phyloP scores from a whole-genome alignment of 2,329 filamentous ascomycete species.

The Tolypocladium tropicale region DNA sequence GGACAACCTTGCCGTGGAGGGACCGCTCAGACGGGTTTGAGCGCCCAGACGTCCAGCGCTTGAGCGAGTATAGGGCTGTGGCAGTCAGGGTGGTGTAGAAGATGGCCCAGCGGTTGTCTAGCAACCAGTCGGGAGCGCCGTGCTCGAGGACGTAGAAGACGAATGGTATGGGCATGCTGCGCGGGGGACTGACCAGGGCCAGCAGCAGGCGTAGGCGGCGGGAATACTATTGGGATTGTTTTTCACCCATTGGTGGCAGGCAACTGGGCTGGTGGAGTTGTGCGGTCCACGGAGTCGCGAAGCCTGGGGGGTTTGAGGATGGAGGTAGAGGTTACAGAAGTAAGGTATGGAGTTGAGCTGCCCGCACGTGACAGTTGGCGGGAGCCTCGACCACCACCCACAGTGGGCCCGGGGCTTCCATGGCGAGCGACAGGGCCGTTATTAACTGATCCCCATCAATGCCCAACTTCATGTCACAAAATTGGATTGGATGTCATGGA shows the following conservation, averaged over 20 bases:
- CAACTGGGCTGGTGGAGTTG: background rate
- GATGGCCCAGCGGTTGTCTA: slow-evolving; percentile 31
- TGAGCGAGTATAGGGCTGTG: slow-evolving; percentile 38
- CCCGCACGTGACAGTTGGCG: background rate
- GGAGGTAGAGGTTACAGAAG: no score
- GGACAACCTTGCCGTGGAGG: slow-evolving; percentile 88
- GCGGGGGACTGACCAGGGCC: background rate
- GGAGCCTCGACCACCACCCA: no score
- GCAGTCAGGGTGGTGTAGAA: slow-evolving; percentile 26
- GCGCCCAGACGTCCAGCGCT: slow-evolving; percentile 69
- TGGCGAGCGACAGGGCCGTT: no score
- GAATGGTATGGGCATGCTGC: slow-evolving; percentile 42
- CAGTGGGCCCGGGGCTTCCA: no score
- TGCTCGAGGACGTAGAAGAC: slow-evolving; percentile 34
- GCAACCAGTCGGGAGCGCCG: slow-evolving; percentile 39
- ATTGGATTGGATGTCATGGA: no score
- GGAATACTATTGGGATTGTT: background rate
- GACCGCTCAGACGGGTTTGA: slow-evolving; percentile 65
- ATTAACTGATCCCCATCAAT: background rate
- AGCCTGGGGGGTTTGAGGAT: background rate
- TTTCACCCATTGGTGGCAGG: background rate
- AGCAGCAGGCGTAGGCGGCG: background rate
- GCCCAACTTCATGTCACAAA: no score
- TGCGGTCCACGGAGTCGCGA: background rate
- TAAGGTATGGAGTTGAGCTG: no score